phyloP scores from a whole-genome alignment of 2,329 filamentous ascomycete species.

The Leptographium radiaticola region DNA sequence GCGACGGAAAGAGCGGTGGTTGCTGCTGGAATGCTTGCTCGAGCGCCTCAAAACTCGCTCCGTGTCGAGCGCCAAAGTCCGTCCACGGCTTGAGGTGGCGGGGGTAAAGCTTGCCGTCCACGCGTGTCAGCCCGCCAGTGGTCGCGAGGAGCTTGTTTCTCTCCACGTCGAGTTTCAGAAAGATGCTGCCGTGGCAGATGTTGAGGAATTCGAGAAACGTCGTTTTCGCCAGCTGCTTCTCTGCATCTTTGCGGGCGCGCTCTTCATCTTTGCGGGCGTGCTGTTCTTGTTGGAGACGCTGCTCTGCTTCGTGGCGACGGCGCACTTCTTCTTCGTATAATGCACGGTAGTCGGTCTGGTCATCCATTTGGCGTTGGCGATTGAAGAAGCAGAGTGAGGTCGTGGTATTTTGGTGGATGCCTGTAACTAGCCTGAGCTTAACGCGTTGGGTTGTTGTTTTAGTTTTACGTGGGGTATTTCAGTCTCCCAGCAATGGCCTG shows the following conservation, averaged over 20 bases:
- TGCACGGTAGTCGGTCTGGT: not conserved
- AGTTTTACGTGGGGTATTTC: no score
- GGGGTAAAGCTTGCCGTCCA: constrained; percentile 4
- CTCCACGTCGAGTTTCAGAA: not conserved
- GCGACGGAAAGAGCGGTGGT: not conserved
- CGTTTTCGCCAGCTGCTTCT: constrained; percentile 2
- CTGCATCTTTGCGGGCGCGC: not conserved
- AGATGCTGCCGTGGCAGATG: constrained; percentile 1
- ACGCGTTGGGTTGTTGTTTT: no score
- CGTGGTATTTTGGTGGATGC: no score
- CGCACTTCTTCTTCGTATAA: not conserved
- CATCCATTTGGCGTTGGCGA: not conserved
- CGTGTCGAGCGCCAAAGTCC: not conserved
- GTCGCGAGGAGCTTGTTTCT: not conserved
- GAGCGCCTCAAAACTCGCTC: not conserved
- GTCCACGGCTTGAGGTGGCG: constrained; percentile 2
- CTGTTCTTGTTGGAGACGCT: not conserved
- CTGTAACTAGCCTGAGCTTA: no score
- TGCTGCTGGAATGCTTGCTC: not conserved
- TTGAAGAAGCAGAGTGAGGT: no score
- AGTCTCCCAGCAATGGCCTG: no score
- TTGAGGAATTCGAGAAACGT: not conserved
- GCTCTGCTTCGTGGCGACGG: not conserved
- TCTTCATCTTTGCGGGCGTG: not conserved
- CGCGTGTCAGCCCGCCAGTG: not conserved